These are phyloP conservation scores for Passiflora organensis DNA, from an alignment of 345 rosid species.

Conservation along the genomic window DNA sequence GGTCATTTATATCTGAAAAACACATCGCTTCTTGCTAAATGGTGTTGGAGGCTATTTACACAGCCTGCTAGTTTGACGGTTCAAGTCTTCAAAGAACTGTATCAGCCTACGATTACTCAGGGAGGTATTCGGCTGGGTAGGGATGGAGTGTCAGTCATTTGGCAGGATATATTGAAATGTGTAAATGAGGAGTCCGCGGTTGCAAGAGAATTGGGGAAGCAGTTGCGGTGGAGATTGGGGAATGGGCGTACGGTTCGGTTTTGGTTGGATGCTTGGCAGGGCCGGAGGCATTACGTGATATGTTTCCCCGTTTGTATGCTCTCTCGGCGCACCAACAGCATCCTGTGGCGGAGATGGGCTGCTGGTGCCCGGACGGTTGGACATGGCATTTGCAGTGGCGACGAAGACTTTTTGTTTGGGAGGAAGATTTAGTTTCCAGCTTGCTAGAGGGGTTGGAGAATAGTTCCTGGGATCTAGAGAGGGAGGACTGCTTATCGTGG, in stretches of 20 bases:
- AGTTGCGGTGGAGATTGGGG: not conserved
- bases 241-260: not conserved
- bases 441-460: too few species aligned
- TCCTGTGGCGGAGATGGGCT: not conserved
- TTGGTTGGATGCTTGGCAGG: not conserved
- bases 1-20: not conserved
- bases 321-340: not conserved
- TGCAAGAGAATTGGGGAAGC: too few species aligned
- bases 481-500: too few species aligned
- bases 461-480: too few species aligned
- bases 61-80: not conserved
- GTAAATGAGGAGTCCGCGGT: too few species aligned
- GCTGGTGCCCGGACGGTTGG: not conserved
- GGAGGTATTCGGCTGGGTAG: not conserved
- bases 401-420: not conserved
- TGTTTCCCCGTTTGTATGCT: not conserved
- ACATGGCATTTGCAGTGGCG: not conserved
- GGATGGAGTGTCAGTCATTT: not conserved
- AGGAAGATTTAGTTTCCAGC: too few species aligned
- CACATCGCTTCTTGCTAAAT: not conserved
- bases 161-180: too few species aligned
- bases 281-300: not conserved
- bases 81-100: not conserved
- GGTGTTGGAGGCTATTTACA: not conserved
- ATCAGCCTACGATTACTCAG: not conserved